These are phyloP conservation scores for Metschnikowia gruessii DNA, from an alignment of 805 yeast genomes.

Conservation along the genomic window DNA sequence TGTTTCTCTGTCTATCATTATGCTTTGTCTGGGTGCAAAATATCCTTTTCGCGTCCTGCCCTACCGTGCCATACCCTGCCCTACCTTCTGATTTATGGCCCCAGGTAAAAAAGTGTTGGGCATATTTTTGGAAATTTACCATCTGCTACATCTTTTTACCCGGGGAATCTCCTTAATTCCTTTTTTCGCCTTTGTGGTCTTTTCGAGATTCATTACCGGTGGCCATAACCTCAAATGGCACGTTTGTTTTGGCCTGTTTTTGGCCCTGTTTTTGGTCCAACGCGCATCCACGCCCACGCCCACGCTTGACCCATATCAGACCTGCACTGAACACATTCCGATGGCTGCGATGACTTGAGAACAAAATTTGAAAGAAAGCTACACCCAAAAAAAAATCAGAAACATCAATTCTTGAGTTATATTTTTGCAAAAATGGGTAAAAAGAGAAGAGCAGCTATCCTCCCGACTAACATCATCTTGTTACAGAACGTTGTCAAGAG, in stretches of 20 bases:
- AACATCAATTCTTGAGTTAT: no score
- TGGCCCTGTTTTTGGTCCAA: background rate
- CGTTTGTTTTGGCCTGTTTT: no score
- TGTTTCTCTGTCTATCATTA: background rate
- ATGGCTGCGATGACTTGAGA: conserved; percentile 16
- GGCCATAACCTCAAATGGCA: no score
- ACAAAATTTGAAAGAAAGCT: conserved; percentile 6
- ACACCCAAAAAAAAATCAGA: background rate
- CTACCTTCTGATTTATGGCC: no score
- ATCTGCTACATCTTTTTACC: no score
- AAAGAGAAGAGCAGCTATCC: conserved; percentile 84
- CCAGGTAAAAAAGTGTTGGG: no score
- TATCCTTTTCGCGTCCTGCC: background rate
- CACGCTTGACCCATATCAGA: conserved; percentile 1
- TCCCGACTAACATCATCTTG: conserved; percentile 89
- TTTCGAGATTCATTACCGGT: no score
- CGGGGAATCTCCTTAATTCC: no score
- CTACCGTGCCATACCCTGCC: no score
- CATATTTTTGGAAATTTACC: no score
- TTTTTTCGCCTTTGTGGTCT: no score
- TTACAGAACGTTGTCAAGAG: conserved; percentile 89
- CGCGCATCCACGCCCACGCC: background rate
- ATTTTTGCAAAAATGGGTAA: conserved; percentile 58
- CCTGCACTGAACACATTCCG: conserved; percentile 1
- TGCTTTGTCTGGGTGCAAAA: no score